Evolutionary conservation across 2,329 filamentous ascomycete genomes (phyloP).

Genomic region (Bipolaris zeicola): DNA sequence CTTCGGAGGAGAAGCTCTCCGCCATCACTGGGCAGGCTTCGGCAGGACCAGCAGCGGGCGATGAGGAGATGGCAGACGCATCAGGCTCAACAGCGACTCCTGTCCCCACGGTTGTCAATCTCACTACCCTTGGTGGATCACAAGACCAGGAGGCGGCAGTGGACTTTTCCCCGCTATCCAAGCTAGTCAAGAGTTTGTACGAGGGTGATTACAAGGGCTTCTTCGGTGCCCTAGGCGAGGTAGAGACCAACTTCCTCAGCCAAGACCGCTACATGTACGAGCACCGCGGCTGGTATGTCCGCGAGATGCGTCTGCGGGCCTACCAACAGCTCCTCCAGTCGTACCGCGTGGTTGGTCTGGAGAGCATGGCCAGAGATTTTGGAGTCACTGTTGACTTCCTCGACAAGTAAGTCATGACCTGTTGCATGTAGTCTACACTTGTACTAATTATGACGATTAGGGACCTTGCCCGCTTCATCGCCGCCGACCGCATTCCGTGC

Average conservation of each 20-base stretch:
- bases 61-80: conserved; percentile 74
- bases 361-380: conserved; percentile 97
- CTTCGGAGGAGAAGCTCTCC: conserved; percentile 84
- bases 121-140: conserved; percentile 82
- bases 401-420: conserved; percentile 70
- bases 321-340: conserved; percentile 98
- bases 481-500: conserved; percentile 89
- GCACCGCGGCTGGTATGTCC: conserved; percentile 95
- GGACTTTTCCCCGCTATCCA: conserved; percentile 86
- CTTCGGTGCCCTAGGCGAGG: conserved; percentile 84
- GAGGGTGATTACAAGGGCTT: conserved; percentile 92
- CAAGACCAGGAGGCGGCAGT: conserved; percentile 80
- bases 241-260: conserved; percentile 92
- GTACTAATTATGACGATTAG: conserved; percentile 52
- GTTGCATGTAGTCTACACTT: not conserved
- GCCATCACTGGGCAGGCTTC: conserved; percentile 81
- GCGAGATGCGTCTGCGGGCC: conserved; percentile 94
- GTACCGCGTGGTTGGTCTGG: conserved; percentile 94
- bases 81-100: conserved; percentile 56
- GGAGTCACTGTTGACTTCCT: conserved; percentile 96
- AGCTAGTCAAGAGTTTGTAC: conserved; percentile 90
- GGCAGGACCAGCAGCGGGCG: conserved; percentile 75
- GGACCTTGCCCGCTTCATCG: conserved; percentile 96
- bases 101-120: conserved; percentile 77
- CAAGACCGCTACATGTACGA: conserved; percentile 95